These are phyloP conservation scores for Aphanomyces cochlioides DNA, from an alignment of 352 stramenopile genomes.

Conservation along the genomic window DNA sequence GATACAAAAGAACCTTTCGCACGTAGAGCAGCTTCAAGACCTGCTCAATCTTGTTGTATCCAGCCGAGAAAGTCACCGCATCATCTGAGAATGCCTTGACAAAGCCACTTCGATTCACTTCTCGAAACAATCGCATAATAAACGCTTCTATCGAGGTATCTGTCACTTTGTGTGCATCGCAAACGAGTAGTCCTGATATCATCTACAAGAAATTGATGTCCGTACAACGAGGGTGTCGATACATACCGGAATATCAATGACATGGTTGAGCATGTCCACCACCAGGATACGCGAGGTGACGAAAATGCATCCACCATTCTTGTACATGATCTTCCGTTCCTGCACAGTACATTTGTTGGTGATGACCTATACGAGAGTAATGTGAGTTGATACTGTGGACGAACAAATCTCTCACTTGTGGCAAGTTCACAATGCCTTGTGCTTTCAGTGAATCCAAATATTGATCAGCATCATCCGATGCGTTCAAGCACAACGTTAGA, in stretches of 20 bases:
- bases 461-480: constrained; percentile 78
- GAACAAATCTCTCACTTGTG: constrained; percentile 49
- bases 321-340: constrained; percentile 88
- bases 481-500: constrained; percentile 92
- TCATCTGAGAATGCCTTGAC: constrained; percentile 97
- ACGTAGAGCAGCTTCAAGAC: constrained; percentile 93
- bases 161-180: constrained; percentile 90
- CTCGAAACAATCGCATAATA: constrained; percentile 93
- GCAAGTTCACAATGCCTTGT: constrained; percentile 88
- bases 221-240: constrained; percentile 1
- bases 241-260: constrained; percentile 48
- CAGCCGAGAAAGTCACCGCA: constrained; percentile 79
- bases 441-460: constrained; percentile 74
- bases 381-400: neutral
- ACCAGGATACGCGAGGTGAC: constrained; percentile 97
- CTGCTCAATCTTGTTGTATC: constrained; percentile 95
- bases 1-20: constrained; percentile 91
- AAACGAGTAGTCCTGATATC: constrained; percentile 92
- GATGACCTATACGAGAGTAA: constrained; percentile 35
- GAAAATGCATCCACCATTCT: constrained; percentile 88
- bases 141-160: constrained; percentile 96
- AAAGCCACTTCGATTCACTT: constrained; percentile 87
- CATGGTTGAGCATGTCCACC: constrained; percentile 92
- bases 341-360: constrained; percentile 66
- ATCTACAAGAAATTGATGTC: constrained; percentile 41